phyloP scores from a whole-genome alignment of 805 yeast genomes.

The Kodamaea nitidulidarum region DNA sequence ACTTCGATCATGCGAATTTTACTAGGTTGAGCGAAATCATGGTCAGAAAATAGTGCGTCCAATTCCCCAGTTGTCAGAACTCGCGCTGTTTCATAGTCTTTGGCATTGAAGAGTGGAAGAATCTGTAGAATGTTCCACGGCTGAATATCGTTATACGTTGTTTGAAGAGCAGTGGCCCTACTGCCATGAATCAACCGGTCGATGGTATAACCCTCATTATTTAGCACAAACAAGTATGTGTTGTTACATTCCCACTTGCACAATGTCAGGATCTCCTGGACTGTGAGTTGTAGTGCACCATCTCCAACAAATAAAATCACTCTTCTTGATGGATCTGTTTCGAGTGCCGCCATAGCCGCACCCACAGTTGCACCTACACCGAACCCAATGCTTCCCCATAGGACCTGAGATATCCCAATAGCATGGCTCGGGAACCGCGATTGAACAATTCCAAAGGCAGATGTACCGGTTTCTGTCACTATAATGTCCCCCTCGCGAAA shows the following conservation, averaged over 20 bases:
- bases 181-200: slow-evolving; percentile 40
- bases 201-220: slow-evolving; percentile 39
- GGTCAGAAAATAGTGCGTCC: slow-evolving; percentile 22
- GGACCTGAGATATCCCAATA: slow-evolving; percentile 24
- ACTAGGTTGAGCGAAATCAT: slow-evolving; percentile 26
- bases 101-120: slow-evolving; percentile 30
- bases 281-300: slow-evolving; percentile 40
- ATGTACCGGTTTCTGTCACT: slow-evolving; percentile 27
- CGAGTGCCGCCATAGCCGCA: slow-evolving; percentile 27
- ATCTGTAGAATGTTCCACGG: slow-evolving; percentile 35
- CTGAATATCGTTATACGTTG: slow-evolving; percentile 36
- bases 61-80: slow-evolving; percentile 26
- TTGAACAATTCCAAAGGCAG: slow-evolving; percentile 26
- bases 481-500: slow-evolving; percentile 25
- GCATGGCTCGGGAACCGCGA: slow-evolving; percentile 22
- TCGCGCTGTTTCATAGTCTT: slow-evolving; percentile 22
- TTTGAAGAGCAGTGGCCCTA: slow-evolving; percentile 11
- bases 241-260: slow-evolving; percentile 28
- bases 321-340: slow-evolving; percentile 20
- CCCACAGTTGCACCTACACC: slow-evolving; percentile 28
- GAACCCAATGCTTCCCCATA: slow-evolving; percentile 29
- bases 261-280: slow-evolving; percentile 39
- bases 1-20: slow-evolving; percentile 35
- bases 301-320: slow-evolving; percentile 40
- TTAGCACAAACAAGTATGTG: slow-evolving; percentile 37